These are phyloP conservation scores for Melampsora americana DNA, from an alignment of 1,284 basidiomycete species.

Conservation along the genomic window DNA sequence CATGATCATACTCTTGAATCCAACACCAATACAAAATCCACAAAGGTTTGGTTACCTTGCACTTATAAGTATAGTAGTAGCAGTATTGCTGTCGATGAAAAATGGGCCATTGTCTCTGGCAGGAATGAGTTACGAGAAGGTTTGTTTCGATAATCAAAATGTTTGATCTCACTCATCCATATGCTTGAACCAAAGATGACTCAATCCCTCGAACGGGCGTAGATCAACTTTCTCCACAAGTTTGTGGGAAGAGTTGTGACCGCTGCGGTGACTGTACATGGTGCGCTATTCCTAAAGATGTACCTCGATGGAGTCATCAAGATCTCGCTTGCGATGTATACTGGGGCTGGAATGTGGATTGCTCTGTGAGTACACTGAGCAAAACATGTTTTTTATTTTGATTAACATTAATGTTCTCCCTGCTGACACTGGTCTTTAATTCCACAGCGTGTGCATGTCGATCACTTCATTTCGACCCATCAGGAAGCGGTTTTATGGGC, in stretches of 20 bases:
- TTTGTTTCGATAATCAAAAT: not conserved
- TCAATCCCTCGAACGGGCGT: not conserved
- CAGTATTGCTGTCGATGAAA: conserved; percentile 43
- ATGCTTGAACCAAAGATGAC: not conserved
- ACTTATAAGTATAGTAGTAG: conserved; percentile 17
- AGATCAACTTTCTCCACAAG: conserved; percentile 40
- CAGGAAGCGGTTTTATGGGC: conserved; percentile 24
- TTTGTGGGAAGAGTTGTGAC: conserved; percentile 35
- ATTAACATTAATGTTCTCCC: too few relatives aligned
- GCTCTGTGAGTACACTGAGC: conserved; percentile 18
- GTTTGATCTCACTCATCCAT: not conserved
- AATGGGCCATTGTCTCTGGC: conserved; percentile 32
- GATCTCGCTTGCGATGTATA: conserved; percentile 28
- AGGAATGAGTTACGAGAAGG: conserved; percentile 44
- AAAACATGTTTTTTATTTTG: too few relatives aligned
- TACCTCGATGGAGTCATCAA: conserved; percentile 17
- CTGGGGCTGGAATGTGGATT: conserved; percentile 21
- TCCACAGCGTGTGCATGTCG: conserved; percentile 20
- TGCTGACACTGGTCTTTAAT: not conserved
- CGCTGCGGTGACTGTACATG: conserved; percentile 20
- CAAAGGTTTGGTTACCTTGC: conserved; percentile 33
- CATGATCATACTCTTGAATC: conserved; percentile 26
- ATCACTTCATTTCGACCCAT: conserved; percentile 25
- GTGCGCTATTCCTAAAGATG: conserved; percentile 15
- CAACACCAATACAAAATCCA: conserved; percentile 20